Base-by-base conservation (phyloP, 768 basidiomycete genomes). In the Lentinula guzmanii region DNA sequence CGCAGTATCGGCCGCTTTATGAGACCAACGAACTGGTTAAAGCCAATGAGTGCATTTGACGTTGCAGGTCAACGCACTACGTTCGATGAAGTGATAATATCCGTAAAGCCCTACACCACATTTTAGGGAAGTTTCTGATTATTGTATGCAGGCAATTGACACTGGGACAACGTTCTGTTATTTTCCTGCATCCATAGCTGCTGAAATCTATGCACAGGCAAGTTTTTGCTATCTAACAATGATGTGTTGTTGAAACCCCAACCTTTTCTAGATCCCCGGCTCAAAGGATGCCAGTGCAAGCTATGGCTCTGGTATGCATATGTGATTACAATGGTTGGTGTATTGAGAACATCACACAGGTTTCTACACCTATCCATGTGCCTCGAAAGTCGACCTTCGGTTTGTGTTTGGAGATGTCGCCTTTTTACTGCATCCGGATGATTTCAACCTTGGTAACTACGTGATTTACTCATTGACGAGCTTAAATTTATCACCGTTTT, bases 111-210 rank as follows among this genome's bases (percentile, higher is more conserved):
- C 18, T 63, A 35, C 50, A 54, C 37, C 58, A 64, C 46, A 52
- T 59, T 50, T 57, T 24, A 8, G 21, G 21, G 21, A 35, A 58
- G 31, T 16, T 37, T 34, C 16, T 41, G 18, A 39, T 28, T 24
- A 24, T 48, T 4, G 7, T 28, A 4, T 35, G 7, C 60, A 87
- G 86, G 84, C 86, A 18, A 78, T 89, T 61, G 88, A 89, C 66
- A 86, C 86, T 0, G 87, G 88, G 34, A 87, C 86, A 3, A 83
- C 86, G 33, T 73, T 87, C 31, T 82, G 88, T 61, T 88, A 88
- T 69, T 62, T 86, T 5, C 84, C 86, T 1, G 68, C 72, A 42
- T 52, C 66, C 0, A 63, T 82, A 33, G 82, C 79, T 5, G 55
- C 67, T 2, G 64, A 70, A 8, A 77, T 89, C 61, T 89, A 88